These are phyloP conservation scores for Mycena filopes DNA, from an alignment of 768 basidiomycete genomes.

Conservation along the genomic window DNA sequence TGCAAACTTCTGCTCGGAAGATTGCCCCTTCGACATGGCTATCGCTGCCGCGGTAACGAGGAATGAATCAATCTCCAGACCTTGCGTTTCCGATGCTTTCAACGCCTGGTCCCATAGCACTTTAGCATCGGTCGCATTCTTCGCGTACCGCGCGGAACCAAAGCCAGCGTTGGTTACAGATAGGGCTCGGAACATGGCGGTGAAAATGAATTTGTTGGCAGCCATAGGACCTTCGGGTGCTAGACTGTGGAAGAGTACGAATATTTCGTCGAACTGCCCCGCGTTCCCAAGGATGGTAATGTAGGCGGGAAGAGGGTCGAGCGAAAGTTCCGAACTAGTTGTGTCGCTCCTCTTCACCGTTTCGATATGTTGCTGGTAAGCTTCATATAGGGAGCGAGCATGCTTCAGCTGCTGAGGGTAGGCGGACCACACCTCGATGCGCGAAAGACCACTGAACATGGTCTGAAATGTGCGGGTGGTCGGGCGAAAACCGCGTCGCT, in stretches of 20 bases:
- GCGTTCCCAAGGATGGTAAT: slow-evolving; percentile 73
- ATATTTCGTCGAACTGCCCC: slow-evolving; percentile 70
- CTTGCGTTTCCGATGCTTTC: slow-evolving; percentile 59
- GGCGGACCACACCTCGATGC: slow-evolving; percentile 68
- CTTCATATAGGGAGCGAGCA: slow-evolving; percentile 68
- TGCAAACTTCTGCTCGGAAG: slow-evolving; percentile 72
- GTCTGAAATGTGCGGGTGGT: slow-evolving; percentile 75
- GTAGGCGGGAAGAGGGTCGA: slow-evolving; percentile 66
- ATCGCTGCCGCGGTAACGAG: slow-evolving; percentile 63
- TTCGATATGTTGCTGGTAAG: slow-evolving; percentile 62
- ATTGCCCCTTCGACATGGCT: slow-evolving; percentile 65
- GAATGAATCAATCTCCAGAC: slow-evolving; percentile 64
- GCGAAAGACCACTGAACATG: slow-evolving; percentile 71
- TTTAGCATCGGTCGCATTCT: slow-evolving; percentile 74
- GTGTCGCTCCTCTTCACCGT: slow-evolving; percentile 61
- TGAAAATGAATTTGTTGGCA: slow-evolving; percentile 69
- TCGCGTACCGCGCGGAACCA: slow-evolving; percentile 38
- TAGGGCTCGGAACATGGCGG: slow-evolving; percentile 70
- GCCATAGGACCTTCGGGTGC: slow-evolving; percentile 71
- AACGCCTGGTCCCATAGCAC: slow-evolving; percentile 76
- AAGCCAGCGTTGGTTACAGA: slow-evolving; percentile 38
- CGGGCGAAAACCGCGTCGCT: slow-evolving; percentile 81
- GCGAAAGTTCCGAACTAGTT: slow-evolving; percentile 57
- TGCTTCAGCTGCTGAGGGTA: slow-evolving; percentile 71
- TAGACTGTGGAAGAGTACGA: slow-evolving; percentile 79